These are phyloP conservation scores for Beauveria asiatica DNA, from an alignment of 2,329 filamentous ascomycete species.

Conservation along the genomic window DNA sequence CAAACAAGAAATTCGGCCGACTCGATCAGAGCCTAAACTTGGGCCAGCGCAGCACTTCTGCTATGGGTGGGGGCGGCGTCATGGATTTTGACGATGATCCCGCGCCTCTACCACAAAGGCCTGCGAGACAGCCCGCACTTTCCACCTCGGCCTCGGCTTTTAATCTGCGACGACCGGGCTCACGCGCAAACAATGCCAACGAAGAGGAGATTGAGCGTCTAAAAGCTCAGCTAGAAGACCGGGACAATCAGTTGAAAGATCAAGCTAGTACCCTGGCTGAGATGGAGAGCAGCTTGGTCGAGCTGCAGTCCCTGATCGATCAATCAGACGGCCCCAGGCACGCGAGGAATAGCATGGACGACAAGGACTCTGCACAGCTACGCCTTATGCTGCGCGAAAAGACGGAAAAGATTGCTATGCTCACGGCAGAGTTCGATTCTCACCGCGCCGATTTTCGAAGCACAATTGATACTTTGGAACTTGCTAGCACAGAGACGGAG, in stretches of 20 bases:
- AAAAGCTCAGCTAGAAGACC: constrained; percentile 66
- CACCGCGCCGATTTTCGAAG: constrained; percentile 93
- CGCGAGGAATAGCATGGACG: constrained; percentile 46
- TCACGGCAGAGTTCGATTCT: constrained; percentile 89
- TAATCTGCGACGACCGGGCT: constrained; percentile 42
- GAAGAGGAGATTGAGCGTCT: constrained; percentile 70
- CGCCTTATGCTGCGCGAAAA: constrained; percentile 82
- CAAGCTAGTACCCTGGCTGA: constrained; percentile 75
- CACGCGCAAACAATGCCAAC: constrained; percentile 43
- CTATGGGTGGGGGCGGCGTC: constrained; percentile 44
- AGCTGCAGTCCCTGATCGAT: constrained; percentile 63
- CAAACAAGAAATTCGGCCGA: constrained; percentile 44
- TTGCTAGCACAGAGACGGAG: constrained; percentile 92
- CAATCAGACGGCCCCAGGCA: constrained; percentile 35
- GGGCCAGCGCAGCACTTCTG: constrained; percentile 51
- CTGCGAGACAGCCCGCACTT: constrained; percentile 45
- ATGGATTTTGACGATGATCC: constrained; percentile 49
- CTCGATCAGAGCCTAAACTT: constrained; percentile 43
- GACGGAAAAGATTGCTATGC: constrained; percentile 89
- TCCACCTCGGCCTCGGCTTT: constrained; percentile 47
- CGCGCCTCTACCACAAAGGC: constrained; percentile 42
- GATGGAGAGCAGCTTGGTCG: constrained; percentile 82
- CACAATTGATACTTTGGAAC: constrained; percentile 91
- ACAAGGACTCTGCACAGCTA: constrained; percentile 67
- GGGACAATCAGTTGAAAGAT: constrained; percentile 80